These are phyloP conservation scores for Penicillium riverlandense DNA, from an alignment of 495 filamentous ascomycete species.

Conservation along the genomic window DNA sequence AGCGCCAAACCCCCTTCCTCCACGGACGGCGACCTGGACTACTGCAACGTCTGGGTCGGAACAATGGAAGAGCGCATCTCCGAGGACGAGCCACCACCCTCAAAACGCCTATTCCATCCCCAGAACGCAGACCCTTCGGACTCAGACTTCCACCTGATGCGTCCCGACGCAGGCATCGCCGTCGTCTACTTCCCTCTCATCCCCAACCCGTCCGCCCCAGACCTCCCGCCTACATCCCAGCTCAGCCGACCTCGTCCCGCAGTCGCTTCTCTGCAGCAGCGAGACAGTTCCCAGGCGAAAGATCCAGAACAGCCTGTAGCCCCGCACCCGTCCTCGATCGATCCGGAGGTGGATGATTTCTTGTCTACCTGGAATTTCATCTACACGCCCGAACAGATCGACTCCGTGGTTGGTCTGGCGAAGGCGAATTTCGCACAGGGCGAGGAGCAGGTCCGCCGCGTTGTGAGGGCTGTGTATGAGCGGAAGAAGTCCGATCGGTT, in stretches of 20 bases:
- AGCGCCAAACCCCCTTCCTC: neutral
- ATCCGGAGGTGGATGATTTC: conserved; percentile 75
- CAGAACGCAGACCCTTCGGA: conserved; percentile 28
- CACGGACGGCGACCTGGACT: conserved; percentile 59
- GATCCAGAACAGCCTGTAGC: conserved; percentile 15
- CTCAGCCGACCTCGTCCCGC: conserved; percentile 17
- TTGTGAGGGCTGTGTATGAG: conserved; percentile 88
- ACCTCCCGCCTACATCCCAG: conserved; percentile 18
- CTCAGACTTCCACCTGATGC: conserved; percentile 66
- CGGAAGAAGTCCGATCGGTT: conserved; percentile 69
- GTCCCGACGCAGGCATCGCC: conserved; percentile 74
- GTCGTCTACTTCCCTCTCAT: conserved; percentile 89
- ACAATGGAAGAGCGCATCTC: conserved; percentile 62
- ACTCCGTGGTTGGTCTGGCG: conserved; percentile 72
- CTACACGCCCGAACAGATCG: conserved; percentile 81
- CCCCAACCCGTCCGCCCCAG: conserved; percentile 54
- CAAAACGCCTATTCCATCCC: conserved; percentile 48
- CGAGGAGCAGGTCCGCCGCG: conserved; percentile 61
- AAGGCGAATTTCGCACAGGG: conserved; percentile 82
- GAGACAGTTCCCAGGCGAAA: conserved; percentile 6
- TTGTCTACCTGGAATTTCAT: conserved; percentile 97
- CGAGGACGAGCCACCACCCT: conserved; percentile 55
- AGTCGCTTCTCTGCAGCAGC: conserved; percentile 9
- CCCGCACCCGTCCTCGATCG: conserved; percentile 61
- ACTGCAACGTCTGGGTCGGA: conserved; percentile 95